Evolutionary conservation across 306 rosid species (phyloP).

Genomic region (Trichosanthes cucumerina): DNA sequence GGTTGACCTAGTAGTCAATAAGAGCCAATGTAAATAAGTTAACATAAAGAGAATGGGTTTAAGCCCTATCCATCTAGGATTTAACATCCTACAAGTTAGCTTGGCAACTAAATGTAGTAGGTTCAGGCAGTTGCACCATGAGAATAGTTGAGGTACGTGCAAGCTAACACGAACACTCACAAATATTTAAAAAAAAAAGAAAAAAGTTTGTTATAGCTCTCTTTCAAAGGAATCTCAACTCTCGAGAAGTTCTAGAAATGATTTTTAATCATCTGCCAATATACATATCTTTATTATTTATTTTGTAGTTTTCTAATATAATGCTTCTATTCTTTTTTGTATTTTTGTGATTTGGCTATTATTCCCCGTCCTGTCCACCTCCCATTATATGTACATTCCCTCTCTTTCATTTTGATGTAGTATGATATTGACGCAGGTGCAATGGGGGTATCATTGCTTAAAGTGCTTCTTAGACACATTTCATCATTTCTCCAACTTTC

Average conservation of each 20-base stretch:
- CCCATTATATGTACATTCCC: neutral
- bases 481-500: slow-evolving; percentile 64
- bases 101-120: neutral
- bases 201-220: neutral
- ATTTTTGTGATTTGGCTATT: neutral
- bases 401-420: neutral
- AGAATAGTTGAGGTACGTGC: neutral
- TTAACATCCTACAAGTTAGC: neutral
- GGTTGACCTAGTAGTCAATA: neutral
- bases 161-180: neutral
- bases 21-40: neutral
- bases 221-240: neutral
- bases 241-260: neutral
- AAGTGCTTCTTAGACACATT: slow-evolving; percentile 48
- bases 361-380: neutral
- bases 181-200: no score
- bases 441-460: slow-evolving; percentile 80
- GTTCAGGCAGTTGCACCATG: neutral
- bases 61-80: neutral
- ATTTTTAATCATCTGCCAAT: neutral
- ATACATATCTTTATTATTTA: neutral
- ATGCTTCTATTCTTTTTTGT: neutral
- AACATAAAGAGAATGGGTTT: no score
- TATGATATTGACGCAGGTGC: slow-evolving; percentile 47
- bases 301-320: neutral